phyloP scores from a whole-genome alignment of 805 yeast genomes.

The Scheffersomyces stipitis region DNA sequence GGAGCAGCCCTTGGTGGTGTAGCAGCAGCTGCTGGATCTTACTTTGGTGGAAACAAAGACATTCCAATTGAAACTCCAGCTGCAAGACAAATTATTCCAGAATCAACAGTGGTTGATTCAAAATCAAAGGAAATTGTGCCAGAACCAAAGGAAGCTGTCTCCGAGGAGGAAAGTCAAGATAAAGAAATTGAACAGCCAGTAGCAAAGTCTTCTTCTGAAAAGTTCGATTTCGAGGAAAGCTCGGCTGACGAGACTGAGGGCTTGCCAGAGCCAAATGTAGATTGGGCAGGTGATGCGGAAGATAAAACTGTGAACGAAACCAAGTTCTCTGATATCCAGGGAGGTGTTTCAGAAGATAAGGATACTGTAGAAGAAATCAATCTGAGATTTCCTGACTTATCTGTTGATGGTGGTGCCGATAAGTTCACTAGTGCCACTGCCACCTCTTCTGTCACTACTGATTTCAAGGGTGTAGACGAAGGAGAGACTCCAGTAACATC shows the following conservation, averaged over 20 bases:
- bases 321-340: slow-evolving; percentile 7
- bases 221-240: background rate
- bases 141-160: background rate
- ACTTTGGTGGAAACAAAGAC: background rate
- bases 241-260: too few relatives aligned
- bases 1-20: slow-evolving; percentile 10
- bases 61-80: background rate
- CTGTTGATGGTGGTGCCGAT: slow-evolving; percentile 20
- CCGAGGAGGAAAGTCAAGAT: background rate
- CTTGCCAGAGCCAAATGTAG: slow-evolving; percentile 19
- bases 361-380: slow-evolving; percentile 15
- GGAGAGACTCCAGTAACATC: slow-evolving; percentile 50
- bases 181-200: background rate
- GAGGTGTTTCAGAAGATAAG: slow-evolving; percentile 1
- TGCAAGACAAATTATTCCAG: background rate
- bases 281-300: slow-evolving; percentile 24
- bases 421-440: slow-evolving; percentile 29
- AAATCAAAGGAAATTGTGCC: background rate
- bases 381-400: slow-evolving; percentile 34
- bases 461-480: slow-evolving; percentile 24
- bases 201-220: background rate
- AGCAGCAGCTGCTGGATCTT: slow-evolving; percentile 2
- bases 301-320: slow-evolving; percentile 3
- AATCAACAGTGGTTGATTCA: background rate
- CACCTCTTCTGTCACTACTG: slow-evolving; percentile 33